Base-by-base conservation (phyloP, 75 land plant species). In the Pinus taeda region DNA sequence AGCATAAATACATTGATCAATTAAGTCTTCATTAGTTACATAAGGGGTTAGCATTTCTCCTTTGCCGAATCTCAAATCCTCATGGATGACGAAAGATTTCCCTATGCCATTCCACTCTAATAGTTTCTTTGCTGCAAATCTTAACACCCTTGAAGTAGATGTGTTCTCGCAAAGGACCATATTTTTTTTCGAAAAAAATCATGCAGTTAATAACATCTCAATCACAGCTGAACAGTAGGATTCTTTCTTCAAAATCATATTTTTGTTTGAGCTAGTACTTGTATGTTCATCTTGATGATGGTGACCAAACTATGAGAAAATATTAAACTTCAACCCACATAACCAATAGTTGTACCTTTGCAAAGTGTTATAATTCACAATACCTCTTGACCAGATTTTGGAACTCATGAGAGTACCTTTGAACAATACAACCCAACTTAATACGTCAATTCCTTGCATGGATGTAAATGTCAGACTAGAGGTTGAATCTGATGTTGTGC, bases 1-100 rank as follows among this genome's bases (percentile, higher is more conserved):
- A 6, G 72, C 78, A 73, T 75, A 76, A 17, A 82, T 74, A 57
- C 82, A 77, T 15, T 85, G 87, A 81, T 86, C 82, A 67, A 82
- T 74, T 39, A 80, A 63, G 59, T 87, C 81, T 58, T 83, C 83
- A 83, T 97, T 95, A 13, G 87, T 75, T 55, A 97, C 90, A 85
- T 95, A 97, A 30, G 88, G 83, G 56, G 95, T 81, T 7, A 93
- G 92, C 67, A 88, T 78, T 76, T 78, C 56, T 88, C 95, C 98
- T 76, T 77, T 75, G 69, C 99, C 98, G 78, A 85, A 91, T 75
- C 99, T 94, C 70, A 92, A 76, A 86, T 97, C 98, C 58, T 89
- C 90, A 76, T 90, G 92, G 59, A 92, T 75, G 26, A 92, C 70
- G 30, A 83, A 86, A 97, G 11, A 88, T 91, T 15, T 97, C 93